Evolutionary conservation across 805 yeast genomes (phyloP).

Genomic region (Pichia rugopelliculosa): DNA sequence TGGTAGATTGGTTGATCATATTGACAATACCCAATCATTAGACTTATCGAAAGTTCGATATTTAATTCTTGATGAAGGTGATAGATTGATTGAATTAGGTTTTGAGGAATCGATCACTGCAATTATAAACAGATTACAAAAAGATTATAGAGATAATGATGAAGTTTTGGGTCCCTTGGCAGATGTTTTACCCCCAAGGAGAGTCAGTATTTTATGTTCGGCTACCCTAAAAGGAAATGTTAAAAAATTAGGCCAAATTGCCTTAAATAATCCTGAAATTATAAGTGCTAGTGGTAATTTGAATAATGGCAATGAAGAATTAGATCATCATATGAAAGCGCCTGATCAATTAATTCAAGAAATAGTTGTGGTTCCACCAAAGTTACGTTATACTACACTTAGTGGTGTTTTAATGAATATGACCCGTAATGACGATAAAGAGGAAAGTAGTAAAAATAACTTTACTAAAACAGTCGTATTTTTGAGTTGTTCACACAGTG

Average conservation of each 20-base stretch:
- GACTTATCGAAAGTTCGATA: conserved; percentile 71
- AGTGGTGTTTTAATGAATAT: conserved; percentile 56
- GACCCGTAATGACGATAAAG: conserved; percentile 20
- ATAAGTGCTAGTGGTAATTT: conserved; percentile 28
- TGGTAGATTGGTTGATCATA: conserved; percentile 90
- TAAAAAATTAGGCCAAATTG: conserved; percentile 68
- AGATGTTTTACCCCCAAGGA: conserved; percentile 41
- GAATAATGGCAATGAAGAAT: conserved; percentile 13
- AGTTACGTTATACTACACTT: conserved; percentile 76
- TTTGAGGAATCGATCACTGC: conserved; percentile 87
- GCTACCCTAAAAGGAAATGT: conserved; percentile 87
- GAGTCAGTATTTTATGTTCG: conserved; percentile 82
- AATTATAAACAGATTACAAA: conserved; percentile 55
- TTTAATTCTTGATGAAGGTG: conserved; percentile 95
- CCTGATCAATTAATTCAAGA: conserved; percentile 89
- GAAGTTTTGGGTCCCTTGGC: conserved; percentile 33
- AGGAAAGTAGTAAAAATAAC: conserved; percentile 6
- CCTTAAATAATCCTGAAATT: conserved; percentile 66
- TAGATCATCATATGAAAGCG: conserved; percentile 37
- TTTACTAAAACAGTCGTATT: conserved; percentile 66
- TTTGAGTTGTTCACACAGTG: conserved; percentile 93
- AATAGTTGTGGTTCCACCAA: conserved; percentile 83
- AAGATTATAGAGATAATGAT: conserved; percentile 33
- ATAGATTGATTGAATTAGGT: conserved; percentile 89
- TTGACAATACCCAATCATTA: conserved; percentile 77